Base-by-base conservation (phyloP, 2,329 filamentous ascomycete genomes). In the Exophiala viscosa region DNA sequence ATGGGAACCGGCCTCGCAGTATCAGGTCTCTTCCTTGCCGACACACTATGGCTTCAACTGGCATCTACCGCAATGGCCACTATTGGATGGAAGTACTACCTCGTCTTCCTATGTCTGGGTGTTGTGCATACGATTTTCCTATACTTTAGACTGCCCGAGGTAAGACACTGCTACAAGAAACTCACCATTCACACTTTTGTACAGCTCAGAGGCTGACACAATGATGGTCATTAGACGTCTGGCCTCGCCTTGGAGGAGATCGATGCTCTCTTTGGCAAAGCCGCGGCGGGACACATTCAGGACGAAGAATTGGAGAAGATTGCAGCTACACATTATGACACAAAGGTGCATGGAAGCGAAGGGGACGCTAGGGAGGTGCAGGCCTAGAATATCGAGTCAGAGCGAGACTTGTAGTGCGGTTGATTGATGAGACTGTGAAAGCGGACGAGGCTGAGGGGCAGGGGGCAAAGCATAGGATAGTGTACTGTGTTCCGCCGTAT, bases 61-160 rank as follows among this genome's bases (percentile, higher is more conserved):
- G 66, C 61, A 3, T 66, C 67, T 1, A 65, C 66, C 11, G 68
- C 66, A 5, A 48, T 68, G 15, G 57, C 64, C 15, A 58, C 49
- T 1, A 66, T 70, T 47, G 61, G 55, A 3, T 70, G 68, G 67
- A 68, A 63, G 50, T 70, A 68, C 52, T 73, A 71, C 15, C 65
- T 74, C 13, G 69, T 70, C 9, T 55, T 69, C 6, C 66, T 69
- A 11, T 52, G 64, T 7, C 63, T 66, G 6, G 66, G 61, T 1
- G 53, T 63, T 3, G 50, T 64, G 9, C 66, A 67, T 51, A 62
- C 62, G 11, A 47, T 62, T 3, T 60, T 60, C 18, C 61, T 71
- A 14, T 71, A 60, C 39, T 66, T 69, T 41, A 48, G 66, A 20
- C 70, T 67, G 45, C 68, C 67, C 0, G 69, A 71, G 50, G 52